phyloP scores from a whole-genome alignment of 2,329 filamentous ascomycete genomes.

The Raffaelea ambrosiae region DNA sequence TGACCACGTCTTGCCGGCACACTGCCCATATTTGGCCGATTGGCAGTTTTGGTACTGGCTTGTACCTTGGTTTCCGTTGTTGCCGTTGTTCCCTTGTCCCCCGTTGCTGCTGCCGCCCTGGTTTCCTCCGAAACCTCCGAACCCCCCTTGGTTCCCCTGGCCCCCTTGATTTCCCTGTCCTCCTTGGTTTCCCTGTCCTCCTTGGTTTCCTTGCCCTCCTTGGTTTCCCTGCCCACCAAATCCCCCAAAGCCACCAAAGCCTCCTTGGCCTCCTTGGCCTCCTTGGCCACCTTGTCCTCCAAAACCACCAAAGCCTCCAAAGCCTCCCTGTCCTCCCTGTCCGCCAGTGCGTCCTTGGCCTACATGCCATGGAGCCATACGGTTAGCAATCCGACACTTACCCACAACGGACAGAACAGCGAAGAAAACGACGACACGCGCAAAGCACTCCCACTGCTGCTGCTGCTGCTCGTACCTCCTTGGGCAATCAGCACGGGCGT shows the following conservation, averaged over 20 bases:
- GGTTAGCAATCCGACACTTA: no score
- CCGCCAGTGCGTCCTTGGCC: background rate
- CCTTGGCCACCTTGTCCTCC: background rate
- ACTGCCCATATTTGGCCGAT: constrained; percentile 25
- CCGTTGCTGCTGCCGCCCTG: no score
- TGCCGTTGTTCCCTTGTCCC: background rate
- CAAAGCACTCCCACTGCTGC: no score
- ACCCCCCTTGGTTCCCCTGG: background rate
- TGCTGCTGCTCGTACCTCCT: background rate
- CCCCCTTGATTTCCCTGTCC: no score
- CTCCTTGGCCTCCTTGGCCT: background rate
- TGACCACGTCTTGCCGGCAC: constrained; percentile 26
- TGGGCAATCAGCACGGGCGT: constrained; percentile 24
- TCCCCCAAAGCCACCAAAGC: background rate
- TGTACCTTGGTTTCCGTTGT: background rate
- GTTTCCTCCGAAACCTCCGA: no score
- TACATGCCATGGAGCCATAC: background rate
- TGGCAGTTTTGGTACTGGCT: constrained; percentile 13
- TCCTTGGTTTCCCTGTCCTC: background rate
- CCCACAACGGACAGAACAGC: no score
- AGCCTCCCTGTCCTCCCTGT: background rate
- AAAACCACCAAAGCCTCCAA: background rate
- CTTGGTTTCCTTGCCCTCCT: background rate
- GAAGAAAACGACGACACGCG: no score
- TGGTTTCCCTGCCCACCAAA: background rate